Percentiles rank a stretch among this genome's conserved stretches.
These are phyloP conservation scores for Acer campestre DNA, from an alignment of 345 rosid genomes.

Conservation along the genomic window DNA sequence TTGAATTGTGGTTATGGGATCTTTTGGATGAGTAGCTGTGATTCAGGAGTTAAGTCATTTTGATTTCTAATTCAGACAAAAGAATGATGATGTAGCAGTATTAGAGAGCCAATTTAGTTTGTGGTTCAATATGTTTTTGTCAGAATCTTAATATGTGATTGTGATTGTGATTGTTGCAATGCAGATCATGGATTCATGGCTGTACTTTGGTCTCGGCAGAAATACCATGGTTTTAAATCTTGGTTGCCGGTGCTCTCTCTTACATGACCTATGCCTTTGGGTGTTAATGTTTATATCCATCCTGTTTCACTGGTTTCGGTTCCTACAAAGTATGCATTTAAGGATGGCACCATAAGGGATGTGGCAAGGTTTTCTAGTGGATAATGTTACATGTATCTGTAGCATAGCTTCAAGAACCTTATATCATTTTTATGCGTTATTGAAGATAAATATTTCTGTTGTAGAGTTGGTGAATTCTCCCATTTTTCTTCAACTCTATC, in stretches of 20 bases:
- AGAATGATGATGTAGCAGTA: background rate
- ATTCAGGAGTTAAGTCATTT: background rate
- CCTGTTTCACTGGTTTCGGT: background rate
- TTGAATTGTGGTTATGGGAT: background rate
- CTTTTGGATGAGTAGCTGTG: background rate
- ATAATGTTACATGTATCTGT: background rate
- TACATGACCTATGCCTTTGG: background rate
- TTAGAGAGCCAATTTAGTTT: slow-evolving; percentile 3
- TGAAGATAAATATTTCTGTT: background rate
- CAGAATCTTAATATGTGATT: background rate
- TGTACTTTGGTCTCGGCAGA: slow-evolving; percentile 1
- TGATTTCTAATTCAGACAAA: background rate
- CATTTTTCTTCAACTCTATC: background rate
- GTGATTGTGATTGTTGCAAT: slow-evolving; percentile 4
- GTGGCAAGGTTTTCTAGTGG: background rate
- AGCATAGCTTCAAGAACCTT: background rate
- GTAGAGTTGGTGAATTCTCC: background rate
- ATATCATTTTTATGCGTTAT: background rate
- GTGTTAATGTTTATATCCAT: background rate
- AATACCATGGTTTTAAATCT: background rate
- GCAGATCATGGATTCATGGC: slow-evolving; percentile 1
- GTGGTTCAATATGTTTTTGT: background rate
- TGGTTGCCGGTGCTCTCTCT: background rate
- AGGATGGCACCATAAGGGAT: background rate
- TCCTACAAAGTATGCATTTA: background rate